Evolutionary conservation across 2,329 filamentous ascomycete species (phyloP).

Genomic region (Ceratocystis cubensis): DNA sequence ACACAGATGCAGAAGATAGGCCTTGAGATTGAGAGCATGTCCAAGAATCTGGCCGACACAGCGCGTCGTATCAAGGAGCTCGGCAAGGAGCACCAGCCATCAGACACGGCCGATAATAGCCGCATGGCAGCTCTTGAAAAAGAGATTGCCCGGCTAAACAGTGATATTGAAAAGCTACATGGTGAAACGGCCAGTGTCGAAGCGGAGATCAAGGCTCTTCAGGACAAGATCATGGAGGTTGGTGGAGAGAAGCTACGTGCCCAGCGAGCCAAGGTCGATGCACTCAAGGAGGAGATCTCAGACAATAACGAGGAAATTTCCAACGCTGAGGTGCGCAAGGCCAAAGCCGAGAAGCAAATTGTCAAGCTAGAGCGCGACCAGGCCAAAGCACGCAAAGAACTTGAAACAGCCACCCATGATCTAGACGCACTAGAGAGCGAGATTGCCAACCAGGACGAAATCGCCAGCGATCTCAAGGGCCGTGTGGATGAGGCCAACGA

Average conservation of each 20-base stretch:
- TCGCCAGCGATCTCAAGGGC: conserved; percentile 58
- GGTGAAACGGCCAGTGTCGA: conserved; percentile 82
- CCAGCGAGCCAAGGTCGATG: conserved; percentile 83
- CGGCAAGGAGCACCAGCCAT: conserved; percentile 64
- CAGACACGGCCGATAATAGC: conserved; percentile 58
- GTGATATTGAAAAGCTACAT: conserved; percentile 67
- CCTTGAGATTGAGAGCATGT: conserved; percentile 77
- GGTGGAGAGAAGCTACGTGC: conserved; percentile 84
- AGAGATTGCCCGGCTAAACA: conserved; percentile 60
- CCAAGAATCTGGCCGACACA: conserved; percentile 71
- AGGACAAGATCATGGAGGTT: conserved; percentile 97
- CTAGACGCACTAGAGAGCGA: conserved; percentile 68
- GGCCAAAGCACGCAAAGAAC: conserved; percentile 65
- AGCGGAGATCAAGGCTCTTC: conserved; percentile 79
- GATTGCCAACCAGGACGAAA: conserved; percentile 61
- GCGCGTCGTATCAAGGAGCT: conserved; percentile 79
- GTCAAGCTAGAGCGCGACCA: conserved; percentile 75
- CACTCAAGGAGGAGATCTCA: conserved; percentile 72
- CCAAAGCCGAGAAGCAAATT: conserved; percentile 87
- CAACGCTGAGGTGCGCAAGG: conserved; percentile 72
- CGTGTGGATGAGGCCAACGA: conserved; percentile 74
- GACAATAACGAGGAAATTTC: conserved; percentile 71
- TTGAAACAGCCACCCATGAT: conserved; percentile 58
- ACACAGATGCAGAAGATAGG: conserved; percentile 83
- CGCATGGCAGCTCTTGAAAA: conserved; percentile 62